Conservation (phyloP, 805 yeast species). For the Starmerella geochares region DNA sequence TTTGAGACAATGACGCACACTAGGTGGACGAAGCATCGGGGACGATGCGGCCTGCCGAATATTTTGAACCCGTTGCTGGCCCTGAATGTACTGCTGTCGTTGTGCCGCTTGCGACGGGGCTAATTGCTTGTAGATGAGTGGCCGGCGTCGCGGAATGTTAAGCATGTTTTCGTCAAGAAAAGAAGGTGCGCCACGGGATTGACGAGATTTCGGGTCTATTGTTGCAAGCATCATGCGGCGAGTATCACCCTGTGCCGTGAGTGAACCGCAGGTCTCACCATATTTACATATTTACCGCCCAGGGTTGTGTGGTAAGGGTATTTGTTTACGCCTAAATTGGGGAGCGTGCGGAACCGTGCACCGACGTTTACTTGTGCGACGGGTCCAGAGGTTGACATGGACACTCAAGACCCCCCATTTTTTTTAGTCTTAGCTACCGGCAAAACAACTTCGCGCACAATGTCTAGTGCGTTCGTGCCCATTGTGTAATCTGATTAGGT, state of each 20-base stretch:
- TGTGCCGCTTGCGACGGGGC: background rate
- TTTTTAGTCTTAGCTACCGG: too few relatives aligned
- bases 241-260: background rate
- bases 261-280: background rate
- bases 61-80: background rate
- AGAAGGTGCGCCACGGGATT: background rate
- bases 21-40: conserved; percentile 11
- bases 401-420: too few relatives aligned
- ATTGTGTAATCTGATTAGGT: too few relatives aligned
- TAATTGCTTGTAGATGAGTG: background rate
- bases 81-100: background rate
- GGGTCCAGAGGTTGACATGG: too few relatives aligned
- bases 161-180: conserved; percentile 6
- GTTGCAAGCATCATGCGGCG: background rate
- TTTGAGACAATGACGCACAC: conserved; percentile 14
- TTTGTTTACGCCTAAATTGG: conserved; percentile 7
- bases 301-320: background rate
- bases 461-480: too few relatives aligned
- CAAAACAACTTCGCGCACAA: too few relatives aligned
- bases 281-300: background rate
- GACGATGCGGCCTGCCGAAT: conserved; percentile 13
- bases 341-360: background rate
- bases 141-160: conserved; percentile 1
- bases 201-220: background rate
- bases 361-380: too few relatives aligned